Evolutionary conservation across 768 basidiomycete genomes (phyloP), one percentile per base, ranked within the genome.

Genomic region (Boletus pseudopeckii): DNA sequence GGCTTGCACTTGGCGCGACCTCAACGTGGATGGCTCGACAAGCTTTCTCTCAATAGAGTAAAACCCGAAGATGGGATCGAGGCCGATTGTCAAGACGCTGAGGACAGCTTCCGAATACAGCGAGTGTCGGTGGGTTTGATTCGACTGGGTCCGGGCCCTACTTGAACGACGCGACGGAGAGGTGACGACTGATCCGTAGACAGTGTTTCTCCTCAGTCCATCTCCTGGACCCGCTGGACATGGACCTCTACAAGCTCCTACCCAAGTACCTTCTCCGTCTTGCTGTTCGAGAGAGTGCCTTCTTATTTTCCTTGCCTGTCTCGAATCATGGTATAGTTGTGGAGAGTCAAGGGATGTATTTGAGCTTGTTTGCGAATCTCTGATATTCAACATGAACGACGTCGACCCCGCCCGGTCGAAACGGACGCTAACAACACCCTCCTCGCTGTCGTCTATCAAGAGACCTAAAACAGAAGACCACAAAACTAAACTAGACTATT

Each of bases 361-460:
- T 64, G 50, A 58, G 50, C 13, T 45, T 71, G 49, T 71, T 71
- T 67, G 39, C n/a, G 1, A 24, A n/a, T 41, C 38, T 42, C 48
- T 17, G 10, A 50, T 43, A 53, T 45, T 32, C 28, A 15, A 32
- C 56, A 64, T 67, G 62, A 40, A 50, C 59, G 38, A 46, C 52
- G 33, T 41, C 51, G 41, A 55, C 43, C 41, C 30, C 49, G 37
- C 14, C n/a, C 17, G 6, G 36, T 53, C 48, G 15, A 64, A 68
- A 47, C 57, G 67, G 18, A 34, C 48, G 39, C 28, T 24, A 10
- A 33, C 61, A 20, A 56, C 49, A 4, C 40, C 51, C 1, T 50
- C 52, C 13, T 43, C 52, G 30, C 49, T 52, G 8, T 24, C 44
- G 33, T 41, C 22, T 1, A 34, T 52, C 37, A 71, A 69, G 54